A percentile compares a stretch with the other conserved stretches of the same genome.
These are phyloP conservation scores for Cordyceps fumosorosea DNA, from an alignment of 2,329 filamentous ascomycete genomes.

Conservation along the genomic window DNA sequence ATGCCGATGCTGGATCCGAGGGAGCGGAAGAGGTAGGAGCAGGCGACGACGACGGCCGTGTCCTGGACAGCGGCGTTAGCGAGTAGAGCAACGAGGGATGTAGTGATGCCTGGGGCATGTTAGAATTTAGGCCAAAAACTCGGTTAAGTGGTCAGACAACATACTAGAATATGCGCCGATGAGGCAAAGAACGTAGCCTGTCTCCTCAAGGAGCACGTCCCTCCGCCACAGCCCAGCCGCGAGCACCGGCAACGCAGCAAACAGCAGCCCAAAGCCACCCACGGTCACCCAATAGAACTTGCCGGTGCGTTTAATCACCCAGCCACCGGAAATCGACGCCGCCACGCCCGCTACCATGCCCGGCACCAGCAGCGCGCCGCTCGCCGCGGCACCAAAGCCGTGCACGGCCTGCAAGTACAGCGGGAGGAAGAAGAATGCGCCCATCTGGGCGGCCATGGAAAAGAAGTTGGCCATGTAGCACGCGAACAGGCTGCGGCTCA, in stretches of 20 bases:
- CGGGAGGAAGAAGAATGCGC: conserved; percentile 65
- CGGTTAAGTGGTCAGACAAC: conserved; percentile 6
- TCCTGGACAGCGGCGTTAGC: conserved; percentile 62
- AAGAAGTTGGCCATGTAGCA: conserved; percentile 70
- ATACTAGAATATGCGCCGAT: conserved; percentile 32
- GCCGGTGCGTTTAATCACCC: conserved; percentile 63
- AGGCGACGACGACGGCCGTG: conserved; percentile 69
- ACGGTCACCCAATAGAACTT: conserved; percentile 66
- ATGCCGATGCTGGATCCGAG: conserved; percentile 71
- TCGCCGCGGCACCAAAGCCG: conserved; percentile 53
- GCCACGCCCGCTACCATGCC: conserved; percentile 54
- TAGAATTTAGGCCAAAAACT: neutral
- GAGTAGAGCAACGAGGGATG: conserved; percentile 64
- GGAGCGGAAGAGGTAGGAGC: conserved; percentile 74
- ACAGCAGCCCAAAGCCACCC: conserved; percentile 43
- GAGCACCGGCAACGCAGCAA: conserved; percentile 46
- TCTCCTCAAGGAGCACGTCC: conserved; percentile 45
- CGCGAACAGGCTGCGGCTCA: conserved; percentile 58
- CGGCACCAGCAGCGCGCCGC: conserved; percentile 62
- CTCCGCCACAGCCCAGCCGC: conserved; percentile 44
- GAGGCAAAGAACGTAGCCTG: conserved; percentile 48
- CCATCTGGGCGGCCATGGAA: conserved; percentile 50
- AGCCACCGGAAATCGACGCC: conserved; percentile 58
- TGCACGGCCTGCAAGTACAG: conserved; percentile 71
- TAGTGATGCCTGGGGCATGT: conserved; percentile 52